Base-by-base conservation (phyloP, 805 yeast genomes). In the Monosporozyma yasuniensis region DNA sequence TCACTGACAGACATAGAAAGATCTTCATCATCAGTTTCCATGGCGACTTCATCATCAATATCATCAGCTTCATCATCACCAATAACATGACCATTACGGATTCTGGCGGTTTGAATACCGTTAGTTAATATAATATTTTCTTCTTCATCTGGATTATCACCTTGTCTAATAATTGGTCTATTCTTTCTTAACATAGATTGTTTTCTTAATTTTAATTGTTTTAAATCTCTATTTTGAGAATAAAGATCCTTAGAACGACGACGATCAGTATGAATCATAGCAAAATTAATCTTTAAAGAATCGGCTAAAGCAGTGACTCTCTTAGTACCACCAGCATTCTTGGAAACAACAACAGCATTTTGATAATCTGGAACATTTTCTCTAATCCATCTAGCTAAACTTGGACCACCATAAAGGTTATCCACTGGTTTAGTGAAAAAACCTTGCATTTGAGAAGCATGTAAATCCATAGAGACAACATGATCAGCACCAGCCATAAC, bases 401-500 rank as follows among this genome's bases (percentile, higher is more conserved):
- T 87, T 46, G 99, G 99, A 2, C 96, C 96, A 25, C 97, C 97
- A 62, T 88, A 89, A 52, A 93, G 72, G 68, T 93, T 93, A 68
- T 93, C 99, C 25, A 93, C 99, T 0, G 99, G 99, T 60, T 89
- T 90, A 32, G 95, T 79, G 73, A 93, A 93, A 65, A 93, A 93
- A 12, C 99, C 99, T 73, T 93, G 99, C 99, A 93, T 93, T 71
- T 93, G 99, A 34, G 96, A 83, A 25, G 99, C 99, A 59, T 80
- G 83, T 57, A 93, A 73, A 65, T 93, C 99, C 97, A 93, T 90
- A 3, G 96, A 87, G 38, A 93, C 91, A 51, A 93, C 95, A 69
- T 93, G 99, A 69, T 93, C 98, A 23, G 98, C 99, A 58, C 99
- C 99, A 3, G 99, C 98, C 95, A 93, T 95, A 51, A 89, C 81